A percentile compares a stretch with the other conserved stretches of the same genome.
These are phyloP conservation scores for Lactarius hatsudake DNA, from an alignment of 768 basidiomycete genomes.

Conservation along the genomic window DNA sequence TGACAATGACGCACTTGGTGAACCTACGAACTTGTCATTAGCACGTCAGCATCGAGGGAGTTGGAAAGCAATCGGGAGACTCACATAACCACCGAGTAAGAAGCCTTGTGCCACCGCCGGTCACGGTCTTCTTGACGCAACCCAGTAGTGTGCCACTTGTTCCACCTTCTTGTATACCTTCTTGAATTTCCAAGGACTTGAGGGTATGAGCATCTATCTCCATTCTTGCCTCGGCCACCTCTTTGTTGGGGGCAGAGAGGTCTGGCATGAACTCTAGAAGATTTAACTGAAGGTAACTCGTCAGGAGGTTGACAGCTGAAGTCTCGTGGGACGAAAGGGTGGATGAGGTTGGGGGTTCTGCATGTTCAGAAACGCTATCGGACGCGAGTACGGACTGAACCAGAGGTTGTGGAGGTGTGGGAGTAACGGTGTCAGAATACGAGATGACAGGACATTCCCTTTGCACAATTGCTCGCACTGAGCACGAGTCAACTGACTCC, in stretches of 20 bases:
- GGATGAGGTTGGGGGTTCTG: not conserved
- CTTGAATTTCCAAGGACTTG: conserved; percentile 82
- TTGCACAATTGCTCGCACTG: conserved; percentile 46
- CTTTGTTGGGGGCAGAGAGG: conserved; percentile 55
- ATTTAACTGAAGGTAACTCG: conserved; percentile 59
- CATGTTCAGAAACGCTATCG: conserved; percentile 25
- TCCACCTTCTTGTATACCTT: conserved; percentile 70
- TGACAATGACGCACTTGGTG: conserved; percentile 71
- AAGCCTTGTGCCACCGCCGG: conserved; percentile 72
- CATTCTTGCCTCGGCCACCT: conserved; percentile 61
- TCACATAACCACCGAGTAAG: conserved; percentile 76
- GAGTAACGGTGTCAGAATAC: conserved; percentile 35
- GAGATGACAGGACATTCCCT: conserved; percentile 59
- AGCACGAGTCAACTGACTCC: conserved; percentile 39
- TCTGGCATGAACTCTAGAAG: conserved; percentile 77
- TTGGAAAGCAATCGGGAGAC: conserved; percentile 27
- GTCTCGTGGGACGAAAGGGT: conserved; percentile 44
- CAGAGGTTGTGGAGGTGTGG: not conserved
- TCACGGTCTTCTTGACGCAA: conserved; percentile 72
- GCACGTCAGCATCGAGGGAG: not conserved
- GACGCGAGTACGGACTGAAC: conserved; percentile 15
- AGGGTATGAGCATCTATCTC: conserved; percentile 88
- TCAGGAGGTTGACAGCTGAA: conserved; percentile 59
- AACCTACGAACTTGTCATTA: conserved; percentile 47
- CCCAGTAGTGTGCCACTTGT: conserved; percentile 70